These are phyloP conservation scores for Verticillium nubilum DNA, from an alignment of 2,329 filamentous ascomycete species.

Conservation along the genomic window DNA sequence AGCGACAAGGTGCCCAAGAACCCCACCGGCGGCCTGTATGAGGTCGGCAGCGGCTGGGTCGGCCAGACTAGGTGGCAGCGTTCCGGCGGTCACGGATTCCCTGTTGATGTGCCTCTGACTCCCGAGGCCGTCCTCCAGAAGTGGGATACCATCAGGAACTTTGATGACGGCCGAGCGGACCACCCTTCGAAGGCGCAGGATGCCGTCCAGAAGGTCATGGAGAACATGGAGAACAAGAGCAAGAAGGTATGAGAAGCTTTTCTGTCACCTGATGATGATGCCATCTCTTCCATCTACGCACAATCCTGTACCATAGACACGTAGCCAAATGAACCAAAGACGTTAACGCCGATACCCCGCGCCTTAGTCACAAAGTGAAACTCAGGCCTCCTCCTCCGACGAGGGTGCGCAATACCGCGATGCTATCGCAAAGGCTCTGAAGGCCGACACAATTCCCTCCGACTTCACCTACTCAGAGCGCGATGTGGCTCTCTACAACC, in stretches of 20 bases:
- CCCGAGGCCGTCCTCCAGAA: conserved; percentile 76
- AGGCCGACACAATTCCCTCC: conserved; percentile 63
- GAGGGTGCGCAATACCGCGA: conserved; percentile 53
- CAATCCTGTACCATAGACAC: conserved; percentile 16
- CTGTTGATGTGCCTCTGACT: conserved; percentile 73
- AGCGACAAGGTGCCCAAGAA: conserved; percentile 83
- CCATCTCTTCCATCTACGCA: not conserved
- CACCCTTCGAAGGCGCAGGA: conserved; percentile 76
- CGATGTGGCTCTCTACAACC: conserved; percentile 92
- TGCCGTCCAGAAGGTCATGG: conserved; percentile 69
- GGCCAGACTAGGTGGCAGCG: conserved; percentile 94
- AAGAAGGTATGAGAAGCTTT: conserved; percentile 50
- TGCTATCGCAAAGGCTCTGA: conserved; percentile 72
- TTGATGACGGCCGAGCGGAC: conserved; percentile 82
- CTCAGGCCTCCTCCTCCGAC: not conserved
- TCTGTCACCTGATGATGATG: conserved; percentile 3
- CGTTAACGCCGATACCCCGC: not conserved
- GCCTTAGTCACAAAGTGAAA: not conserved
- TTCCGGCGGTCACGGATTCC: conserved; percentile 84
- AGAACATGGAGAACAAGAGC: conserved; percentile 77
- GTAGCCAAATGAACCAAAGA: conserved; percentile 7
- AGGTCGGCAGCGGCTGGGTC: conserved; percentile 92
- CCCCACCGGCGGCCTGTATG: conserved; percentile 82
- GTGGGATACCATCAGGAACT: conserved; percentile 77
- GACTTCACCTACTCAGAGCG: conserved; percentile 80